phyloP scores from a whole-genome alignment of 495 filamentous ascomycete genomes.

The Pyrenula massariospora region DNA sequence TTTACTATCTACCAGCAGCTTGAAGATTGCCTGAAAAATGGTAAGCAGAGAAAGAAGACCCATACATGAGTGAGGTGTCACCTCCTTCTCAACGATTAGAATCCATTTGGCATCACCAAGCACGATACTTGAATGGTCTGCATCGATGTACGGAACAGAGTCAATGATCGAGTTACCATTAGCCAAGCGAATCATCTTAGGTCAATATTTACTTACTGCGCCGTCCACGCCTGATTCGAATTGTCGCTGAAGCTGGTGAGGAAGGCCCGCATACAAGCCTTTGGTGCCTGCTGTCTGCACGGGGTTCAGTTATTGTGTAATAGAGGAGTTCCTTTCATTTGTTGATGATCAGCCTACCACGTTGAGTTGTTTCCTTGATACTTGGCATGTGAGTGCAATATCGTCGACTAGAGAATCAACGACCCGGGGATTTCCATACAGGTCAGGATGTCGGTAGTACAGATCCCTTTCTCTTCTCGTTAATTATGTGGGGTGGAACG shows the following conservation, averaged over 20 bases:
- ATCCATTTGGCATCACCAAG: constrained; percentile 49
- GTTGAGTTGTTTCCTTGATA: constrained; percentile 50
- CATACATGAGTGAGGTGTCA: constrained; percentile 12
- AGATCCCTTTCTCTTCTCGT: constrained; percentile 51
- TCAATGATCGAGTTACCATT: no score
- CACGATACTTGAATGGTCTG: background rate
- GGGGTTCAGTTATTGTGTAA: background rate
- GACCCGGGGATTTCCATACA: constrained; percentile 64
- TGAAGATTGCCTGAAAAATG: constrained; percentile 60
- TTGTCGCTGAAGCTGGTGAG: background rate
- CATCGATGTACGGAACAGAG: background rate
- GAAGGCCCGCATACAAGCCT: background rate
- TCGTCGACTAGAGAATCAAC: constrained; percentile 78
- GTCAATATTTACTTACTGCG: no score
- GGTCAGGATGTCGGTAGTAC: constrained; percentile 73
- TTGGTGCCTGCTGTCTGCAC: background rate
- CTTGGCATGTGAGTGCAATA: constrained; percentile 63
- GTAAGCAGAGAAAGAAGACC: constrained; percentile 5
- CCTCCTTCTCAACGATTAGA: constrained; percentile 88
- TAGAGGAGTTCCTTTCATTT: no score
- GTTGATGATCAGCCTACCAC: constrained; percentile 34
- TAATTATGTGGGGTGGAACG: background rate
- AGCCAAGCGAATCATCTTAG: background rate
- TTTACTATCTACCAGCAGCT: constrained; percentile 43
- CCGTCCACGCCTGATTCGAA: no score